Evolutionary conservation across 1,284 basidiomycete genomes (phyloP).

Genomic region (Heterobasidion irregulare): DNA sequence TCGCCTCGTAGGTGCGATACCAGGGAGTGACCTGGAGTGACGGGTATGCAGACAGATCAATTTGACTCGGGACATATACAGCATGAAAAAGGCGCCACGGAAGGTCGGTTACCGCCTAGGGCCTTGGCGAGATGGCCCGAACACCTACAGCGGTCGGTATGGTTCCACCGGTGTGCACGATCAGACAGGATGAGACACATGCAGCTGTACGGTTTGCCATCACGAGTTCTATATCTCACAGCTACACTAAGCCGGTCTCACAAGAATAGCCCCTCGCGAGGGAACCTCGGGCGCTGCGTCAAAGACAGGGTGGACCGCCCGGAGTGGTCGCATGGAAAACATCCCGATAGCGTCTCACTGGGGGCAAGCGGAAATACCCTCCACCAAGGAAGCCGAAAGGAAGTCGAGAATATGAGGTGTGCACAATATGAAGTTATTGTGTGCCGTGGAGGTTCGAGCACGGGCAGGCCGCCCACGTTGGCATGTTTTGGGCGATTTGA

Average conservation of each 20-base stretch:
- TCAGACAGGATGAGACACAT: not conserved
- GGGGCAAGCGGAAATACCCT: not conserved
- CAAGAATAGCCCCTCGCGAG: not conserved
- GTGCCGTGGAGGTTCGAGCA: too few relatives aligned
- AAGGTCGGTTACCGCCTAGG: not conserved
- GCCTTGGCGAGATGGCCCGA: not conserved
- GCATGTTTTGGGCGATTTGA: not conserved
- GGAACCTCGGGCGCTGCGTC: not conserved
- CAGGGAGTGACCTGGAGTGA: not conserved
- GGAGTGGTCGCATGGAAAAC: not conserved
- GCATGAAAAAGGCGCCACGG: not conserved
- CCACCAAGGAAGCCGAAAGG: not conserved
- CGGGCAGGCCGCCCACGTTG: not conserved
- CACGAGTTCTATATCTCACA: not conserved
- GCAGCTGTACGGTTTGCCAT: not conserved
- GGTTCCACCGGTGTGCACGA: not conserved
- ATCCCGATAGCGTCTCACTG: not conserved
- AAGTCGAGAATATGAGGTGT: not conserved
- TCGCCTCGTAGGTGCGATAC: not conserved
- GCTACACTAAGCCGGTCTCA: not conserved
- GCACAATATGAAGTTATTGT: not conserved
- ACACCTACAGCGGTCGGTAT: not conserved
- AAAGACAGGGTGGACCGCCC: not conserved
- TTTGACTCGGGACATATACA: not conserved
- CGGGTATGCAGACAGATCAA: not conserved